Conservation (phyloP, 1,284 basidiomycete genomes). For the Sanghuangporus baumii region DNA sequence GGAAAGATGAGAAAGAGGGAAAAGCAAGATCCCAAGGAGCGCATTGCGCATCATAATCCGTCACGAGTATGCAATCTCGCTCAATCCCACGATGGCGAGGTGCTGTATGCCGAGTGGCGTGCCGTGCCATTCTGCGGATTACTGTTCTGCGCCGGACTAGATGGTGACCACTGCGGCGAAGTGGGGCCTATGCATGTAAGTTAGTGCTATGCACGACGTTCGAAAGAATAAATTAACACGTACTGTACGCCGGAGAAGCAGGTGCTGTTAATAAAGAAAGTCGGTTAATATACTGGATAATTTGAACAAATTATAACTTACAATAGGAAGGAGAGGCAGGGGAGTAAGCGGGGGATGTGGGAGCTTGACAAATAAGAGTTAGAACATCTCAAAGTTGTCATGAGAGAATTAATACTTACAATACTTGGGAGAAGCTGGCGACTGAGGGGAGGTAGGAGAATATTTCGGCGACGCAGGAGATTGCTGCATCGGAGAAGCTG, state of each 20-base stretch:
- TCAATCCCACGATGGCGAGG: constrained; percentile 55
- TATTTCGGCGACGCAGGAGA: constrained; percentile 84
- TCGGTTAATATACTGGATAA: background rate
- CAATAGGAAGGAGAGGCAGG: constrained; percentile 76
- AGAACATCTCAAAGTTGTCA: constrained; percentile 13
- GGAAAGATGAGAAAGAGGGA: background rate
- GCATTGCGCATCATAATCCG: background rate
- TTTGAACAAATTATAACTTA: constrained; percentile 33
- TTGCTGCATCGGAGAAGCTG: constrained; percentile 63
- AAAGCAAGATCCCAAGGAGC: background rate
- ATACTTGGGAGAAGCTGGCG: constrained; percentile 84
- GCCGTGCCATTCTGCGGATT: constrained; percentile 37
- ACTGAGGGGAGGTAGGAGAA: constrained; percentile 78
- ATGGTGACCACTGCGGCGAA: constrained; percentile 76
- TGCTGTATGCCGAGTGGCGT: constrained; percentile 41
- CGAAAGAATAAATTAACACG: background rate
- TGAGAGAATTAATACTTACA: constrained; percentile 43
- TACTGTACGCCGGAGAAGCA: constrained; percentile 76
- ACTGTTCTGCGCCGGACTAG: constrained; percentile 53
- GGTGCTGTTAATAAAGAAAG: constrained; percentile 43
- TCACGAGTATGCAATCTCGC: background rate
- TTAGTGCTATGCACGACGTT: background rate
- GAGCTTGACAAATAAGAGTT: constrained; percentile 41
- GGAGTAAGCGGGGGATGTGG: constrained; percentile 80
- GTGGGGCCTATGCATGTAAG: constrained; percentile 40